Percentiles rank a stretch among this genome's conserved stretches.
Conservation (phyloP, 108 stramenopile species). For the Stephanodiscus minutulus region DNA sequence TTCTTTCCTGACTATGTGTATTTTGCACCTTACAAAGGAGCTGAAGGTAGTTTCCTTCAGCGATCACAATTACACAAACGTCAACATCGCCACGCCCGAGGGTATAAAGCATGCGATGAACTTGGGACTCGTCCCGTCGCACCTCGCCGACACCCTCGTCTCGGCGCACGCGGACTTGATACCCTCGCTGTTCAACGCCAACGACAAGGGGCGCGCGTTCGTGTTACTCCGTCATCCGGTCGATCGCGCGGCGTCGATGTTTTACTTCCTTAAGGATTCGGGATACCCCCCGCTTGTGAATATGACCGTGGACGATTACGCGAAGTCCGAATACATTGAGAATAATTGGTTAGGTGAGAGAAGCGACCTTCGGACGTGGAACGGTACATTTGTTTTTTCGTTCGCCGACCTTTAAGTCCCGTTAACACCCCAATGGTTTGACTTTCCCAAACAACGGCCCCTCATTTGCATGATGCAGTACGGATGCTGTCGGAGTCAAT, state of each 20-base stretch:
- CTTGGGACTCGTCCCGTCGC: constrained; percentile 38
- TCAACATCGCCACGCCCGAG: constrained; percentile 46
- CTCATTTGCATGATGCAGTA: constrained; percentile 16
- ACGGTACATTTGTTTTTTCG: background rate
- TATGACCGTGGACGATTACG: constrained; percentile 58
- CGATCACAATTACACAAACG: constrained; percentile 57
- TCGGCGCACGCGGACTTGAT: constrained; percentile 40
- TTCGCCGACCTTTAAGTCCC: background rate
- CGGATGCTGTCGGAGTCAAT: constrained; percentile 44
- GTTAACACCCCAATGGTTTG: no score
- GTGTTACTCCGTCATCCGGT: constrained; percentile 53
- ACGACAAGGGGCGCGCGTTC: constrained; percentile 37
- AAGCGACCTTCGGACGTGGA: no score
- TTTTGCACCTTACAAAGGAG: constrained; percentile 9
- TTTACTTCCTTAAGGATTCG: constrained; percentile 43
- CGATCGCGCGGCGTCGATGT: constrained; percentile 51
- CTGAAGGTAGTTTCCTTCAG: constrained; percentile 29
- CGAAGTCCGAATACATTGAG: constrained; percentile 48
- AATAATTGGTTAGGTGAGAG: constrained; percentile 62
- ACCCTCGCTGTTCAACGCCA: constrained; percentile 40
- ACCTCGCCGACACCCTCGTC: constrained; percentile 35
- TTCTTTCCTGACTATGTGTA: constrained; percentile 1
- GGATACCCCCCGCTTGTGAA: constrained; percentile 22
- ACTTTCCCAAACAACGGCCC: no score
- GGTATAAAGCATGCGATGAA: constrained; percentile 43